Conservation (phyloP, 768 basidiomycete genomes). For the Hericium rajendrae region DNA sequence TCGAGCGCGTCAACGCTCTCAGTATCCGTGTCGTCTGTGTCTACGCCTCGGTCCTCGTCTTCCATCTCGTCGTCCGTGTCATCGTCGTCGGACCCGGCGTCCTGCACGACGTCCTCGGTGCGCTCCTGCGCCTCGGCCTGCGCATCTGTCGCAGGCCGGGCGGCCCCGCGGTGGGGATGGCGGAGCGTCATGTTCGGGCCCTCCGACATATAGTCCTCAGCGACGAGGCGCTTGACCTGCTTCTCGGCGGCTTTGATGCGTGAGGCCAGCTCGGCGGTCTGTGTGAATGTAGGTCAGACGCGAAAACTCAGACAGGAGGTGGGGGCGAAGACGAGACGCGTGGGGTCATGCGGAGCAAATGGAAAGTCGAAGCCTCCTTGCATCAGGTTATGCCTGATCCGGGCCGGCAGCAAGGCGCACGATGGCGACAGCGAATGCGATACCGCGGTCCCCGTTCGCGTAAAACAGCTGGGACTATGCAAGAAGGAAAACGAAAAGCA, state of each 20-base stretch:
- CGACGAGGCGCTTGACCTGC: slow-evolving; percentile 70
- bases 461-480: no score
- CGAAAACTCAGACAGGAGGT: not conserved
- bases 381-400: no score
- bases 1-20: slow-evolving; percentile 71
- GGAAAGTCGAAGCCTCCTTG: no score
- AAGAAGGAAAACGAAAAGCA: no score
- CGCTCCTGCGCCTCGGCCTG: slow-evolving; percentile 10
- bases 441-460: no score
- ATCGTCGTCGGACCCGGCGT: slow-evolving; percentile 67
- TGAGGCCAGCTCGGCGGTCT: slow-evolving; percentile 75
- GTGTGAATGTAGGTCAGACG: not conserved
- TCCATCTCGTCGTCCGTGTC: slow-evolving; percentile 39
- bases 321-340: not conserved
- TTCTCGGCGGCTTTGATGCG: slow-evolving; percentile 79
- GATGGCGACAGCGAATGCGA: no score
- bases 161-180: slow-evolving; percentile 4
- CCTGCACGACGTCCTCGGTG: slow-evolving; percentile 40
- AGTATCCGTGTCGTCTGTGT: slow-evolving; percentile 34
- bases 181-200: not conserved
- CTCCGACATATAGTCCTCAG: slow-evolving; percentile 31
- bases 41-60: slow-evolving; percentile 44
- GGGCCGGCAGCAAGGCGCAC: no score
- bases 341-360: not conserved
- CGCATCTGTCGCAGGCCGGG: slow-evolving; percentile 16